Evolutionary conservation across 768 basidiomycete genomes (phyloP).

Genomic region (Tricholoma furcatifolium): DNA sequence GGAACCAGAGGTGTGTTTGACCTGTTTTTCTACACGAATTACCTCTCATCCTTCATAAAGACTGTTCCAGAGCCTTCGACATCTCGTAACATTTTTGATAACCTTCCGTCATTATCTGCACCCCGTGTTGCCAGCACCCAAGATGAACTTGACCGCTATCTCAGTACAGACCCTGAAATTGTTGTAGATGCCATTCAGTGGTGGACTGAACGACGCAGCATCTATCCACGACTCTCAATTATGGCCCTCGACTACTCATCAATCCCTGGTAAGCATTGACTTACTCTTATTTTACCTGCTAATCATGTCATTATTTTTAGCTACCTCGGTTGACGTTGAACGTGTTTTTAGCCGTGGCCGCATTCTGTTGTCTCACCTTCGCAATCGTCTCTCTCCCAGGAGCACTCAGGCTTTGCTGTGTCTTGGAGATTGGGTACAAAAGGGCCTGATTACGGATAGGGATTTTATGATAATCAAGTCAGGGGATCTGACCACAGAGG

Average conservation of each 20-base stretch:
- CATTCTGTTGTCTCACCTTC: not conserved
- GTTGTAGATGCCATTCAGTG: constrained; percentile 22
- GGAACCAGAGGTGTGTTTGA: not conserved
- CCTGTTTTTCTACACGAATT: not conserved
- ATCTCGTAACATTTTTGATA: constrained; percentile 10
- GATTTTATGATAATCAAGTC: no score
- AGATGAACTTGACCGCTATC: constrained; percentile 25
- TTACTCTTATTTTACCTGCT: constrained; percentile 1
- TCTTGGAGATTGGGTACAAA: not conserved
- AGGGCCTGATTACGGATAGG: no score
- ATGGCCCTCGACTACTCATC: constrained; percentile 32
- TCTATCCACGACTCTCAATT: constrained; percentile 23
- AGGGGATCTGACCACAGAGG: no score
- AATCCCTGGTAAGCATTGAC: constrained; percentile 24
- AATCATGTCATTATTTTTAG: constrained; percentile 8
- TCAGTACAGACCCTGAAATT: constrained; percentile 19
- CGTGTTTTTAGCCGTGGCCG: not conserved
- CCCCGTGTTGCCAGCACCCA: not conserved
- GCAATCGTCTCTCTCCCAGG: not conserved
- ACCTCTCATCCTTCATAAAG: not conserved
- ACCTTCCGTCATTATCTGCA: not conserved
- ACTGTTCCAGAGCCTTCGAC: not conserved
- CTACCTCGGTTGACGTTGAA: not conserved
- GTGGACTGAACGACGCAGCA: constrained; percentile 20
- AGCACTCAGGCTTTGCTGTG: not conserved